Percentiles rank a stretch among this genome's conserved stretches.
Conservation (phyloP, 352 stramenopile species). For the Pythium insidiosum region DNA sequence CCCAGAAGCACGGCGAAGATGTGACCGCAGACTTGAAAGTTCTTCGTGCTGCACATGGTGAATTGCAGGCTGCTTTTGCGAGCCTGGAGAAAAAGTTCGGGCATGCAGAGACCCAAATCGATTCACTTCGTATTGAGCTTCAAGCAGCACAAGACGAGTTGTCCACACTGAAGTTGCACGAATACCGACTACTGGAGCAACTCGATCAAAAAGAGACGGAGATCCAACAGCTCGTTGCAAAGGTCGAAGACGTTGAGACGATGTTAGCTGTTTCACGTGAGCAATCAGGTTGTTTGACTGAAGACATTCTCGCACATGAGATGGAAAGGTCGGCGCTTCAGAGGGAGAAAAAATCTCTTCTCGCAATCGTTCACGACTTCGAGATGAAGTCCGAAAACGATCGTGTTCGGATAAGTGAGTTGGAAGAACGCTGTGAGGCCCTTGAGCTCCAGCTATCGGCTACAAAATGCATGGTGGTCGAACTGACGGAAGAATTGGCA, state of each 20-base stretch:
- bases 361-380: not conserved
- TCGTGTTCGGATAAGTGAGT: not conserved
- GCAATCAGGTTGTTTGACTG: conserved; percentile 1
- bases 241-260: too few species aligned
- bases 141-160: too few species aligned
- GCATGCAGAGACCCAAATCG: not conserved
- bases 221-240: too few species aligned
- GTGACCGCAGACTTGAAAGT: not conserved
- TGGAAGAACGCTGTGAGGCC: not conserved
- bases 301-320: conserved; percentile 7
- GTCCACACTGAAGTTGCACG: too few species aligned
- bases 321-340: conserved; percentile 1
- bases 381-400: not conserved
- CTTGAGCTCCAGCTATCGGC: not conserved
- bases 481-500: not conserved
- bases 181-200: too few species aligned
- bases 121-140: not conserved
- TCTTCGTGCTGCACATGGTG: not conserved
- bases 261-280: conserved; percentile 6
- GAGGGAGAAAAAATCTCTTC: too few species aligned
- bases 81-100: not conserved
- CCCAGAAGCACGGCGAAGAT: conserved; percentile 1
- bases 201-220: too few species aligned
- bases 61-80: not conserved
- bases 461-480: not conserved